phyloP scores from a whole-genome alignment of 2,329 filamentous ascomycete genomes.

The Hypoxylon sp. region DNA sequence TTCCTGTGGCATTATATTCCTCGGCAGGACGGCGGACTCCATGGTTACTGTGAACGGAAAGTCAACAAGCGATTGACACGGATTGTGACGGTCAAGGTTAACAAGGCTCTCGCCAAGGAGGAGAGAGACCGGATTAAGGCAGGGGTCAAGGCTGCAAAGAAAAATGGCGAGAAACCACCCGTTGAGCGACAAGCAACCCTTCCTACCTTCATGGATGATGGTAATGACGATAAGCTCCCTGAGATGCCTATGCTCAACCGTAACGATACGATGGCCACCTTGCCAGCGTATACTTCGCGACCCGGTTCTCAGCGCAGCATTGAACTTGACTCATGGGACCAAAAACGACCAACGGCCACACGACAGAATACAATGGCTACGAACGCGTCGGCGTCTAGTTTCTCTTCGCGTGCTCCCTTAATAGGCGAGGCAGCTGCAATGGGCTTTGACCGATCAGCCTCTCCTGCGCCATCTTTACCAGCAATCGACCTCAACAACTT shows the following conservation, averaged over 20 bases:
- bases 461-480: conserved; percentile 58
- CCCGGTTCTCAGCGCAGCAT: conserved; percentile 68
- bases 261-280: conserved; percentile 72
- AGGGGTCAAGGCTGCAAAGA: conserved; percentile 66
- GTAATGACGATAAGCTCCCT: conserved; percentile 66
- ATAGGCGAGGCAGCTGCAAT: conserved; percentile 72
- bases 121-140: conserved; percentile 71
- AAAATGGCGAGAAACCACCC: conserved; percentile 67
- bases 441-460: conserved; percentile 64
- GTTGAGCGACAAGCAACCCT: conserved; percentile 75
- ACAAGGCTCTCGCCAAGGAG: conserved; percentile 87
- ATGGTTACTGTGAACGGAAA: conserved; percentile 91
- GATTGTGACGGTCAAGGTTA: conserved; percentile 89
- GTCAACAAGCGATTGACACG: conserved; percentile 86
- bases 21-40: conserved; percentile 81
- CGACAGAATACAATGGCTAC: conserved; percentile 63
- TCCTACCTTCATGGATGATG: conserved; percentile 69
- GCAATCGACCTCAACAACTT: conserved; percentile 51
- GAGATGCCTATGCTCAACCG: conserved; percentile 72
- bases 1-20: conserved; percentile 97
- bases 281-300: conserved; percentile 74
- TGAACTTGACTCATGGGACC: conserved; percentile 68
- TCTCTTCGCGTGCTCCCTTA: conserved; percentile 75
- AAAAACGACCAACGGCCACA: conserved; percentile 64
- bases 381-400: conserved; percentile 71